These are phyloP conservation scores for Penicillium malachiteum DNA, from an alignment of 495 filamentous ascomycete genomes.

Conservation along the genomic window DNA sequence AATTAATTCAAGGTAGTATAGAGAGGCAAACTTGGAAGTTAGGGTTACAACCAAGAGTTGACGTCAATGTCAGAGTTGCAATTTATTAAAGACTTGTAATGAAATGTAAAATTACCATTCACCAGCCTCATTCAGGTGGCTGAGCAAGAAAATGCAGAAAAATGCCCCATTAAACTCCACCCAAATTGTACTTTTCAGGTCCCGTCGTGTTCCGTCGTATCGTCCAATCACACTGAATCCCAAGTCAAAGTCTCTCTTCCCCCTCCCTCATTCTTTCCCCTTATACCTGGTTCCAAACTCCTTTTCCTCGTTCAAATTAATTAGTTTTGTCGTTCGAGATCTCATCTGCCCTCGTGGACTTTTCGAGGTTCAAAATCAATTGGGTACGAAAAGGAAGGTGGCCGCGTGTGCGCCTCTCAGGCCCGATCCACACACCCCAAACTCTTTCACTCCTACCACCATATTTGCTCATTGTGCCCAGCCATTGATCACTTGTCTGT, in stretches of 20 bases:
- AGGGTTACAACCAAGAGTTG: too few species aligned
- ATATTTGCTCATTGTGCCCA: conserved; percentile 4
- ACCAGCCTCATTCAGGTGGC: conserved; percentile 1
- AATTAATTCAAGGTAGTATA: too few species aligned
- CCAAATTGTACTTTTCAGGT: conserved; percentile 9
- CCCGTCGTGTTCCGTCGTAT: conserved; percentile 17
- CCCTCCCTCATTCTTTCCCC: conserved; percentile 7
- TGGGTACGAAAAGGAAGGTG: neutral
- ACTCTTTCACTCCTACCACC: conserved; percentile 7
- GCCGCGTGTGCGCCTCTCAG: conserved; percentile 1
- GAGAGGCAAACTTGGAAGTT: too few species aligned
- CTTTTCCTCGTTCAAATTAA: too few species aligned
- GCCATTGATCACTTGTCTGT: conserved; percentile 12
- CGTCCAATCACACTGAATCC: conserved; percentile 15
- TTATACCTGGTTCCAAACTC: neutral
- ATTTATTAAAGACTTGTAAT: too few species aligned
- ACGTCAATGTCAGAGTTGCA: too few species aligned
- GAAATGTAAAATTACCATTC: neutral
- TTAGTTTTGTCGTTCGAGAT: too few species aligned
- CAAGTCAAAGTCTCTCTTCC: conserved; percentile 10
- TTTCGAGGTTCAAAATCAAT: neutral
- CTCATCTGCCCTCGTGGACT: neutral
- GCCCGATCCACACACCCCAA: conserved; percentile 5
- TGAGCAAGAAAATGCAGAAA: neutral
- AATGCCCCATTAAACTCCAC: neutral